A percentile compares a stretch with the other conserved stretches of the same genome.
phyloP scores from a whole-genome alignment of 2,329 filamentous ascomycete genomes.

The Colletotrichum coccodes region DNA sequence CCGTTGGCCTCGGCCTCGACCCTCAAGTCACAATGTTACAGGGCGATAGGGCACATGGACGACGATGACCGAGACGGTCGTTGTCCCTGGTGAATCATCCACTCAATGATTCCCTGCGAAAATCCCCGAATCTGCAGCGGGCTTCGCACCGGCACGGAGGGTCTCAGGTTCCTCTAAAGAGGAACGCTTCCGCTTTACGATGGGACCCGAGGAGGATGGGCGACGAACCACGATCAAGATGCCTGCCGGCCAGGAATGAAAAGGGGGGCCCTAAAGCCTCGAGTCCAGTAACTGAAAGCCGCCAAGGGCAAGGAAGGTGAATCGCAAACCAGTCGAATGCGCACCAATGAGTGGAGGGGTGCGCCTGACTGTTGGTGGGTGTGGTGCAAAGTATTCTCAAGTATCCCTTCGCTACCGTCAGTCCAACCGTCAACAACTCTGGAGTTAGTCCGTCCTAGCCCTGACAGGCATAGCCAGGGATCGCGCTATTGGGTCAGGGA shows the following conservation, averaged over 20 bases:
- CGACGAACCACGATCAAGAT: conserved; percentile 24
- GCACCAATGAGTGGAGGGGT: conserved; percentile 30
- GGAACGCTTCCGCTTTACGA: conserved; percentile 17
- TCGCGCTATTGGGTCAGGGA: conserved; percentile 22
- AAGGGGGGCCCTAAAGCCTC: conserved; percentile 8
- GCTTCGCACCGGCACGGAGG: conserved; percentile 29
- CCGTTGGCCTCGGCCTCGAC: neutral
- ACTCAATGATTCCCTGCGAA: conserved; percentile 22
- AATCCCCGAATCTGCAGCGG: conserved; percentile 32
- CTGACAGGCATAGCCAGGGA: conserved; percentile 23
- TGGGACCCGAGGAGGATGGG: conserved; percentile 16
- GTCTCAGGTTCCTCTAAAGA: conserved; percentile 17
- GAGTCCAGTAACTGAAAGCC: conserved; percentile 6
- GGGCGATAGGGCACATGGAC: neutral
- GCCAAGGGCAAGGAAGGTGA: conserved; percentile 29
- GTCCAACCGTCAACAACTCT: neutral
- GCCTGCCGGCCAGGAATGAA: conserved; percentile 14
- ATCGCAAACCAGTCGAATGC: conserved; percentile 27
- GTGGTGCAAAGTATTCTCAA: conserved; percentile 11
- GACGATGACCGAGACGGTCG: neutral
- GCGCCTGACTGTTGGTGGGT: conserved; percentile 13
- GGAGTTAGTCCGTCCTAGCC: conserved; percentile 10
- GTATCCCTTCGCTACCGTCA: conserved; percentile 2
- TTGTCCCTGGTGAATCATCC: conserved; percentile 17
- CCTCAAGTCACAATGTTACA: neutral